phyloP scores from a whole-genome alignment of 2,329 filamentous ascomycete genomes.

The Penicillium sp. region DNA sequence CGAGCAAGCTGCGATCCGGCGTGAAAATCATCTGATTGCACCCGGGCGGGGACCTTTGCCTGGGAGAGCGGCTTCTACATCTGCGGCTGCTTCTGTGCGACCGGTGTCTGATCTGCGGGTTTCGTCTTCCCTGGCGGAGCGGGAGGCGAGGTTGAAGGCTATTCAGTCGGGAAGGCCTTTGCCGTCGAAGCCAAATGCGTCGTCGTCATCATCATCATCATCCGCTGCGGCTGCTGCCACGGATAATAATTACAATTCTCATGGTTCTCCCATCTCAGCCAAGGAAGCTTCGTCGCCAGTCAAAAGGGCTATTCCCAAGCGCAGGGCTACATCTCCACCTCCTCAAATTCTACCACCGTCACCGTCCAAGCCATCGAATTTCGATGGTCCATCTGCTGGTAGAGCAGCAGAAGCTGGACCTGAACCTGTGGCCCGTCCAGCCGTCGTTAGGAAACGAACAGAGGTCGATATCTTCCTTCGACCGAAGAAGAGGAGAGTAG shows the following conservation, averaged over 20 bases:
- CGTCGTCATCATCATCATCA: background rate
- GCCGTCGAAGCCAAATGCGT: background rate
- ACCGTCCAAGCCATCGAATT: background rate
- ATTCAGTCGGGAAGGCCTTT: constrained; percentile 35
- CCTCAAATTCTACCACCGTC: constrained; percentile 4
- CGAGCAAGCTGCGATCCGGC: constrained; percentile 23
- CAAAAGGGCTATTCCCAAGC: constrained; percentile 16
- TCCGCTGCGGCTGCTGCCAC: constrained; percentile 5
- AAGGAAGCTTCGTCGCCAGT: constrained; percentile 9
- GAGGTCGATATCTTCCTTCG: constrained; percentile 39
- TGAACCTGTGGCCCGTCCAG: constrained; percentile 23
- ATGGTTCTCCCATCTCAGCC: background rate
- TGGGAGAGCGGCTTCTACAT: background rate
- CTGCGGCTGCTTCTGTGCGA: background rate
- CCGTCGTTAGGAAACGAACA: constrained; percentile 35
- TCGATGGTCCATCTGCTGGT: background rate
- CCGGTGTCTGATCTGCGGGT: background rate
- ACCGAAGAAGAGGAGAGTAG: constrained; percentile 30
- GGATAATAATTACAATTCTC: background rate
- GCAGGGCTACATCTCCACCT: constrained; percentile 18
- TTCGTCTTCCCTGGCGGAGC: constrained; percentile 18
- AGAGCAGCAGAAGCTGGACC: constrained; percentile 1
- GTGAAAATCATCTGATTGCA: constrained; percentile 21
- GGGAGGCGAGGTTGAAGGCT: constrained; percentile 23
- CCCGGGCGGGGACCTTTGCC: constrained; percentile 22